A percentile compares a stretch with the other conserved stretches of the same genome.
These are phyloP conservation scores for Tylopilus vinaceipallidus DNA, from an alignment of 768 basidiomycete species.

Conservation along the genomic window DNA sequence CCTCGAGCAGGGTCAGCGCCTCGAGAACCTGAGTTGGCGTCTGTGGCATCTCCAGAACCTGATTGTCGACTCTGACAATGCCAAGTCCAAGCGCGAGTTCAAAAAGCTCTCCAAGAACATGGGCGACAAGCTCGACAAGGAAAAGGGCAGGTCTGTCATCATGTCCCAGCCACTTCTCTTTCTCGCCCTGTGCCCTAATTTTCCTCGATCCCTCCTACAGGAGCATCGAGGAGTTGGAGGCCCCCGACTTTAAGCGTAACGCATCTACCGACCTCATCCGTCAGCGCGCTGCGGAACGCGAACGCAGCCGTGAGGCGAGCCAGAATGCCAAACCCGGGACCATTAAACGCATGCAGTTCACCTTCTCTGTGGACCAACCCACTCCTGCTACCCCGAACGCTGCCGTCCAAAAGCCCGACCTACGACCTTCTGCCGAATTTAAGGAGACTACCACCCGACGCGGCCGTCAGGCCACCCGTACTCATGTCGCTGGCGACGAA, in stretches of 20 bases:
- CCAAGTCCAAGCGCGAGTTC: conserved; percentile 84
- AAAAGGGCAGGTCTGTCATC: conserved; percentile 76
- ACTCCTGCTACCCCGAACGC: conserved; percentile 42
- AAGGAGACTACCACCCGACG: conserved; percentile 45
- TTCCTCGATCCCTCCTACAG: conserved; percentile 39
- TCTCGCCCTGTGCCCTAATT: conserved; percentile 17
- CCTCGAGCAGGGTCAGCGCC: conserved; percentile 87
- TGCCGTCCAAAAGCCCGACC: conserved; percentile 58
- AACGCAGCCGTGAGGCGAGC: conserved; percentile 71
- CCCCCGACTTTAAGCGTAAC: conserved; percentile 79
- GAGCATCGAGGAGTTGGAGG: conserved; percentile 81
- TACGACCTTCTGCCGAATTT: conserved; percentile 65
- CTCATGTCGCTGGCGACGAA: conserved; percentile 33
- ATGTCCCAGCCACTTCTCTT: neutral
- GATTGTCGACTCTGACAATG: conserved; percentile 89
- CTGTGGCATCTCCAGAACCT: conserved; percentile 91
- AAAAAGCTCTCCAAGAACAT: conserved; percentile 85
- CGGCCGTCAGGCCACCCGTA: conserved; percentile 38
- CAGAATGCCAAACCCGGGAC: conserved; percentile 63
- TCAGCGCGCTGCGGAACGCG: conserved; percentile 78
- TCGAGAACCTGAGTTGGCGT: conserved; percentile 91
- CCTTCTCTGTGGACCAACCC: conserved; percentile 80
- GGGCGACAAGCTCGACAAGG: conserved; percentile 91
- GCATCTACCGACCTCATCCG: conserved; percentile 78
- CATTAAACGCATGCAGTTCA: conserved; percentile 89